Evolutionary conservation across 208 protist genomes (phyloP), one percentile per base, ranked within the genome.

Genomic region (Acanthamoeba castellanii): DNA sequence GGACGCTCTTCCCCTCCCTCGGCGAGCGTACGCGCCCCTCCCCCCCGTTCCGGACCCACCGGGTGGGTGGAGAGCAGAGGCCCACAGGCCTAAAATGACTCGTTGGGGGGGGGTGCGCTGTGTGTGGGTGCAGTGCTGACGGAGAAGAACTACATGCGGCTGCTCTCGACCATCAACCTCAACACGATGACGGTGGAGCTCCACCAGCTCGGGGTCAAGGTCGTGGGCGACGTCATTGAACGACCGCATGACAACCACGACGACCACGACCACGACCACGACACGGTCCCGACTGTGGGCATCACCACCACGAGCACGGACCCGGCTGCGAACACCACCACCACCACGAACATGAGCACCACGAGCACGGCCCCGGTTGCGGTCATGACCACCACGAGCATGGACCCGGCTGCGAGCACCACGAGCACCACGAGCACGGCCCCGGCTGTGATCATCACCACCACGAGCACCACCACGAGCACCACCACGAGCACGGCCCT

Each of bases 71-170:
- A n/a, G n/a, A n/a, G n/a, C n/a, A n/a, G n/a, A n/a, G n/a, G n/a
- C n/a, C n/a, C n/a, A n/a, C n/a, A n/a, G n/a, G 70, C 18, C n/a
- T 78, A 18, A 78, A 14, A 78, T 18, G 34, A 32, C 34, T 7
- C 14, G 7, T 7, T 42, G 34, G 7, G 34, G 7, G 34, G 7
- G 70, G 7, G n/a, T 82, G 45, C 32, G 81, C 37, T 88, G 50
- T 25, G 11, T 32, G 13, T 70, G 57, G 7, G 50, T 70, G n/a
- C 59, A 92, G 87, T 74, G 59, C 37, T 92, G 6, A 92, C 87
- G 61, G 87, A 92, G 59, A 92, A 37, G 87, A 92, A 92, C 87
- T 92, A 92, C 45, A 92, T 92, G 87, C 57, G 87, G 87, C 59
- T 92, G 22, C 87, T 92, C 4, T 92, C 87, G 32, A 55, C 74